Conservation (phyloP, 768 basidiomycete species). For the Obba rivulosa region DNA sequence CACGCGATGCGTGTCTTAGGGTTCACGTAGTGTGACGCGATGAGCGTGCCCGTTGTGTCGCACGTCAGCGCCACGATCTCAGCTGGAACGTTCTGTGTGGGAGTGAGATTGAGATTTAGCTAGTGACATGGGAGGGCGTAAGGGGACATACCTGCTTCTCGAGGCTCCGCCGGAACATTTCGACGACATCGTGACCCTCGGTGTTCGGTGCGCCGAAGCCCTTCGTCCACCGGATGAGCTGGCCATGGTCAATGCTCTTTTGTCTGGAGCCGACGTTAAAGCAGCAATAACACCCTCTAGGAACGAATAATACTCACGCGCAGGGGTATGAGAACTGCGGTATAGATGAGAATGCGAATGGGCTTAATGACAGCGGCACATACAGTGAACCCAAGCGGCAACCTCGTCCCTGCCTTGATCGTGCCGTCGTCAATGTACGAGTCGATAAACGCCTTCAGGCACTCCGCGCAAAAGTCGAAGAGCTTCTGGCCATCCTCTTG, state of each 20-base stretch:
- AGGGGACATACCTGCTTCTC: slow-evolving; percentile 57
- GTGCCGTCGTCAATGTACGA: slow-evolving; percentile 56
- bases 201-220: slow-evolving; percentile 91
- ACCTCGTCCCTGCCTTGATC: slow-evolving; percentile 45
- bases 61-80: slow-evolving; percentile 87
- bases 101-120: not conserved
- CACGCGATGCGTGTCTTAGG: slow-evolving; percentile 87
- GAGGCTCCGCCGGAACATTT: slow-evolving; percentile 85
- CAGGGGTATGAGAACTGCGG: slow-evolving; percentile 91
- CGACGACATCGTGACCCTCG: slow-evolving; percentile 89
- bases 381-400: slow-evolving; percentile 93
- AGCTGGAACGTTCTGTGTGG: slow-evolving; percentile 73
- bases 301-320: slow-evolving; percentile 48
- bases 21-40: slow-evolving; percentile 95
- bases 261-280: slow-evolving; percentile 48
- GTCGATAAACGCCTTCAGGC: slow-evolving; percentile 81
- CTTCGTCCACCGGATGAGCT: slow-evolving; percentile 98
- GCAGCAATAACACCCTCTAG: not conserved
- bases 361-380: slow-evolving; percentile 25
- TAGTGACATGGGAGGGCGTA: not conserved
- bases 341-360: slow-evolving; percentile 7
- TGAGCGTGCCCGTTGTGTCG: slow-evolving; percentile 96
- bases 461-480: slow-evolving; percentile 97
- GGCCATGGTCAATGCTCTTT: slow-evolving; percentile 87
- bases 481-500: slow-evolving; percentile 93